Percentiles rank a stretch among this genome's conserved stretches.
Conservation (phyloP, 495 filamentous ascomycete species). For the Daldinia vernicosa region DNA sequence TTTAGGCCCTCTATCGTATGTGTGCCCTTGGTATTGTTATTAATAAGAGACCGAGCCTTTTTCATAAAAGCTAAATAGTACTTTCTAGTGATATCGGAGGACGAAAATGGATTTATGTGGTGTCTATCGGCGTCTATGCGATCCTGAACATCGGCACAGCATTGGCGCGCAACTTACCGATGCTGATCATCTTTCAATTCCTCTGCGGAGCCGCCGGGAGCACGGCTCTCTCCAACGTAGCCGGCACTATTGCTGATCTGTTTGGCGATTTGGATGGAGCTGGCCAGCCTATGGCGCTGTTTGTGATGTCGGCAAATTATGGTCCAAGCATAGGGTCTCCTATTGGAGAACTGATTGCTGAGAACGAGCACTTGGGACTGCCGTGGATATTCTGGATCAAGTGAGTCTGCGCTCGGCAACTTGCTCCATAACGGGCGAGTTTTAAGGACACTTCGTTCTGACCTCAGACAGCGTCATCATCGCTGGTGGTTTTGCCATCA, state of each 20-base stretch:
- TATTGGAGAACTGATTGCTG: constrained; percentile 47
- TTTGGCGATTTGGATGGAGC: constrained; percentile 50
- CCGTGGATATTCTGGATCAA: constrained; percentile 54
- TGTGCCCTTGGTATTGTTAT: constrained; percentile 1
- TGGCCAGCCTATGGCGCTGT: constrained; percentile 52
- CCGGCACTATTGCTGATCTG: constrained; percentile 51
- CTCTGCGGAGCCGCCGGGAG: constrained; percentile 49
- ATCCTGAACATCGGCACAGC: constrained; percentile 49
- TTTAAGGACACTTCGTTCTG: constrained; percentile 1
- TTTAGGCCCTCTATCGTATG: constrained; percentile 44
- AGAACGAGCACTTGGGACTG: constrained; percentile 45
- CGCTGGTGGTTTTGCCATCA: constrained; percentile 42
- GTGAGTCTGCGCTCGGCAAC: constrained; percentile 17
- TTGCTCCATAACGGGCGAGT: background rate
- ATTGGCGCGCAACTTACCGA: constrained; percentile 49
- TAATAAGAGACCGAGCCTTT: background rate
- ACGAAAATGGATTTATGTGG: constrained; percentile 53
- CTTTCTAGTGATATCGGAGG: constrained; percentile 48
- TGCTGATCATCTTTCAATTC: constrained; percentile 53
- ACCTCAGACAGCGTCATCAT: constrained; percentile 42
- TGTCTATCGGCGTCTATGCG: constrained; percentile 45
- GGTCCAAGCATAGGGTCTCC: constrained; percentile 50
- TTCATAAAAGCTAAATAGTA: constrained; percentile 20
- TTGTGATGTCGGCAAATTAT: constrained; percentile 49
- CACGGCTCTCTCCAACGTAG: constrained; percentile 51